Conservation (phyloP, 148 eudicot genomes). For the Persicaria maculosa region DNA sequence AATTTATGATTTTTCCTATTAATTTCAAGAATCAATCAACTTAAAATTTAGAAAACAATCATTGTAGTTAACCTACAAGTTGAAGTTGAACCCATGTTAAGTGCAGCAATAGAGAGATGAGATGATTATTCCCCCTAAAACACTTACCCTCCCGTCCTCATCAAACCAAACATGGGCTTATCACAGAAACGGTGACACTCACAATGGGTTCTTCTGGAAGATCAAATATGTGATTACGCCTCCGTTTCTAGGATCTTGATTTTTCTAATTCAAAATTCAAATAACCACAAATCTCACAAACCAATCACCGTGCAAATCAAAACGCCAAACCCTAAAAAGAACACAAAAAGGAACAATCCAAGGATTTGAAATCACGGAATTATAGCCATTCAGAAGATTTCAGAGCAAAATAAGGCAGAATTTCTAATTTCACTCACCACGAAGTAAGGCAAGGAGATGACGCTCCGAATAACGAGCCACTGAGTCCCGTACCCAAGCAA, state of each 20-base stretch:
- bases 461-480: conserved; percentile 50
- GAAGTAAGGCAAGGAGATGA: conserved; percentile 58
- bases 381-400: neutral
- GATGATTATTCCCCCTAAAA: no score
- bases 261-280: neutral
- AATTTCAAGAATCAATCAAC: no score
- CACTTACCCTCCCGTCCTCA: no score
- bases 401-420: neutral
- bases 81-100: no score
- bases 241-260: neutral
- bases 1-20: no score
- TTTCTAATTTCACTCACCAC: conserved; percentile 34
- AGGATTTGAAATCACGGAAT: neutral
- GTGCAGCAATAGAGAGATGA: no score
- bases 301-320: neutral
- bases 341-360: neutral
- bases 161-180: no score
- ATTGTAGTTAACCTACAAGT: no score
- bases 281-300: neutral
- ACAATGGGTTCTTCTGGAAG: no score
- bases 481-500: conserved; percentile 68
- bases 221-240: neutral
- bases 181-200: no score
- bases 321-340: neutral
- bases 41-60: no score